Conservation (phyloP, 106 monocot species). For the Vanilla planifolia region DNA sequence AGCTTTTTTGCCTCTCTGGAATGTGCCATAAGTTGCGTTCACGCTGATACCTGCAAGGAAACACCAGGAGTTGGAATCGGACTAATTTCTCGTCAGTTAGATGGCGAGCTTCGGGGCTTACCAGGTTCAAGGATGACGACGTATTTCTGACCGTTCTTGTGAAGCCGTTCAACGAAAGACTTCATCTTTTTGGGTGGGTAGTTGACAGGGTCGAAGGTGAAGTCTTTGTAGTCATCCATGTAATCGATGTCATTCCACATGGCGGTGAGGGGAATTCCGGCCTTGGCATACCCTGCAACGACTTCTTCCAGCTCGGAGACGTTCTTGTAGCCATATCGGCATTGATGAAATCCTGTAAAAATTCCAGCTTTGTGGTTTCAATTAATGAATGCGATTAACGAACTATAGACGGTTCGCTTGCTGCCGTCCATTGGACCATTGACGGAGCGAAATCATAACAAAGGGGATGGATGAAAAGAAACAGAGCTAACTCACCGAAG, state of each 20-base stretch:
- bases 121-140: slow-evolving; percentile 74
- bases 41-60: slow-evolving; percentile 48
- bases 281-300: slow-evolving; percentile 39
- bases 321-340: slow-evolving; percentile 57
- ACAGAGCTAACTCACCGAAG: slow-evolving; percentile 51
- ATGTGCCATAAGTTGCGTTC: slow-evolving; percentile 32
- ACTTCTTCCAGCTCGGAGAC: slow-evolving; percentile 45
- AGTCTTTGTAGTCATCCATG: slow-evolving; percentile 80
- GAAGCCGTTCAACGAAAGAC: slow-evolving; percentile 36
- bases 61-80: slow-evolving; percentile 48
- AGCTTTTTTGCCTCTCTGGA: slow-evolving; percentile 16
- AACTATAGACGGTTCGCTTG: neutral
- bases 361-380: too few relatives aligned
- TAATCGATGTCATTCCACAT: slow-evolving; percentile 78
- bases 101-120: neutral
- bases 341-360: slow-evolving; percentile 65
- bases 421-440: neutral
- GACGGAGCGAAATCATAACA: neutral
- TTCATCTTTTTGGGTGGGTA: slow-evolving; percentile 47
- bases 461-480: too few relatives aligned
- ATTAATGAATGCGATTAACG: neutral
- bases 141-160: slow-evolving; percentile 58
- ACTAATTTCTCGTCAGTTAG: too few relatives aligned
- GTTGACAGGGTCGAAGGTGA: slow-evolving; percentile 61
- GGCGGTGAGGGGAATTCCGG: slow-evolving; percentile 47